phyloP scores from a whole-genome alignment of 176 grass and related monocot species.

The Areca catechu region DNA sequence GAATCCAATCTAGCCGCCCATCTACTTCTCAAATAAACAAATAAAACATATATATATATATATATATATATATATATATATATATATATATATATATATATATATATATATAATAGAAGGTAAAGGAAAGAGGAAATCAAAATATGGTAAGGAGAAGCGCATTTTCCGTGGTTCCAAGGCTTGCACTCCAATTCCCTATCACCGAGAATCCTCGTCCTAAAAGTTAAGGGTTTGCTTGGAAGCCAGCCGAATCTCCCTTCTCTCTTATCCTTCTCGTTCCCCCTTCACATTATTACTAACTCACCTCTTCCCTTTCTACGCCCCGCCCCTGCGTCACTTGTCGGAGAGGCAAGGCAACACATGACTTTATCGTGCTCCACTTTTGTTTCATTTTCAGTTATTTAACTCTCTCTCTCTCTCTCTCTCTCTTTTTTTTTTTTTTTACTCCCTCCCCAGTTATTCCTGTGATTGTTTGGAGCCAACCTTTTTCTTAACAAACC shows the following conservation, averaged over 20 bases:
- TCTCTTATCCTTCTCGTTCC: background rate
- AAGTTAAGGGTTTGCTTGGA: background rate
- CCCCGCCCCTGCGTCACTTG: background rate
- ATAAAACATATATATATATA: too few species aligned
- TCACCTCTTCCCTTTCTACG: background rate
- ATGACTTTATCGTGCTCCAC: slow-evolving; percentile 1
- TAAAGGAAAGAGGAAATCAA: too few species aligned
- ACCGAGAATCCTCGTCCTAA: too few species aligned
- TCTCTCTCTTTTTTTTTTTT: too few species aligned
- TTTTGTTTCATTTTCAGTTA: background rate
- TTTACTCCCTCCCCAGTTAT: too few species aligned
- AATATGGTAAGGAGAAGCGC: background rate
- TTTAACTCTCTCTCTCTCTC: too few species aligned
- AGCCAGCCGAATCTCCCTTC: background rate
- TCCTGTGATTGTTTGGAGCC: background rate
- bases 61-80: too few species aligned
- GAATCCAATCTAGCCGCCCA: too few species aligned
- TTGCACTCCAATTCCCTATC: too few species aligned
- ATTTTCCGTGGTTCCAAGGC: background rate
- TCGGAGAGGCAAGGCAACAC: background rate
- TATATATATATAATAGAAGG: too few species aligned
- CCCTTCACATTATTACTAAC: background rate
- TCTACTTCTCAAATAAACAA: too few species aligned
- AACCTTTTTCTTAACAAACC: background rate
- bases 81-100: too few species aligned